Conservation (phyloP, 2,329 filamentous ascomycete species). For the Magnaporthiopsis incrustans region DNA sequence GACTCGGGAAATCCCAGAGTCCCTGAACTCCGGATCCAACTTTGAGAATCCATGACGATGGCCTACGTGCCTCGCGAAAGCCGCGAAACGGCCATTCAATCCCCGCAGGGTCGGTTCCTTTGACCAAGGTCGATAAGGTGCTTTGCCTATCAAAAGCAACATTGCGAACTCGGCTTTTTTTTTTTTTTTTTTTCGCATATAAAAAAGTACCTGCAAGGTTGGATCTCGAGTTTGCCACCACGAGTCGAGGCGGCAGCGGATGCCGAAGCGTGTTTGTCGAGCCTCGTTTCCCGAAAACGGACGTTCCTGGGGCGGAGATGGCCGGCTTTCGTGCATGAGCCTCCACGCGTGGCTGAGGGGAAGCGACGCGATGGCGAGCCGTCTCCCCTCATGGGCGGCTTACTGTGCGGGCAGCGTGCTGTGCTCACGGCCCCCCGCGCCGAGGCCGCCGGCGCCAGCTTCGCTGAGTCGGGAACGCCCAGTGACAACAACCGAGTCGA, state of each 20-base stretch:
- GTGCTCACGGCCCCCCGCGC: too few relatives aligned
- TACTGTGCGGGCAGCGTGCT: neutral
- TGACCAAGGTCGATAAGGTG: neutral
- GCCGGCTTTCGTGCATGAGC: neutral
- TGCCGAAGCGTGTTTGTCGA: too few relatives aligned
- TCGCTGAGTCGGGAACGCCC: neutral
- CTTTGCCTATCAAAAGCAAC: neutral
- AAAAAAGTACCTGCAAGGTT: neutral
- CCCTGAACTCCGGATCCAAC: too few relatives aligned
- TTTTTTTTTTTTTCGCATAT: too few relatives aligned
- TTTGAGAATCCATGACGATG: neutral
- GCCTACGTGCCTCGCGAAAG: neutral
- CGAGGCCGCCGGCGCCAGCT: too few relatives aligned
- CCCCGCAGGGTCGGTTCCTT: neutral
- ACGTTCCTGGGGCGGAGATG: neutral
- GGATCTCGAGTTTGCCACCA: neutral
- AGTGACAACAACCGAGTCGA: neutral
- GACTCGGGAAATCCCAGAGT: neutral
- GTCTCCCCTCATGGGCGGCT: too few relatives aligned
- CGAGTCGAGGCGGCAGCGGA: neutral
- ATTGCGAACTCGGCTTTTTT: neutral
- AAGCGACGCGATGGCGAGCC: neutral
- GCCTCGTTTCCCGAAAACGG: neutral
- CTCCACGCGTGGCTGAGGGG: neutral
- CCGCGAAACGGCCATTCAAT: neutral